Base-by-base conservation (phyloP, 1,284 basidiomycete genomes). In the Tausonia pullulans region DNA sequence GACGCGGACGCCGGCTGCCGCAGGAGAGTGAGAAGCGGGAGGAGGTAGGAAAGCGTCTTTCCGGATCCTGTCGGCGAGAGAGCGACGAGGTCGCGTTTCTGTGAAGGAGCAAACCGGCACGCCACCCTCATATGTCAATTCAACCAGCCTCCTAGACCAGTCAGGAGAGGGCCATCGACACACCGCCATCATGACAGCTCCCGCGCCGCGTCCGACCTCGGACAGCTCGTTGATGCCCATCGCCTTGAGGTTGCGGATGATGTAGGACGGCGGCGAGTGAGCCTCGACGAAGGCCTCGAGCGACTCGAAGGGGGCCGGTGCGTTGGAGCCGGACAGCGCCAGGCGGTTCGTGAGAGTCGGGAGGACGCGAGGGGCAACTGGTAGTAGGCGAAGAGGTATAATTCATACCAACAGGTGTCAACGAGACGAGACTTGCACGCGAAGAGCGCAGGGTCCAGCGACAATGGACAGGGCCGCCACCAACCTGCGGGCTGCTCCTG, bases 31-130 rank as follows among this genome's bases (percentile, higher is more conserved):
- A 96, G 81, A 41, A 90, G 81, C 0, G 93, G 92, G 9, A 95
- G 77, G 39, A 94, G 80, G 75, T 95, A 97, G 0, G 90, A 84
- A 4, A 96, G 79, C 0, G 93, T 97, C 79, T 97, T 97, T 65
- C 93, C 93, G 4, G 90, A 93, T 63, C 93, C 93, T 0, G 93
- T 97, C 0, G 93, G 93, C 0, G 94, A 94, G 43, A 96, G 87
- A 40, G 90, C 93, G 68, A 89, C 85, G 27, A 95, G 80, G 75
- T 97, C 90, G 64, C 88, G 83, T 65, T 78, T 81, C 82, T 87
- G 69, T 43, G 58, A 54, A 13, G 75, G 72, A 5, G 73, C 71
- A 27, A 27, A 27, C 27, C 27, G 27, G 27, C 27, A 27, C 27
- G 27, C 27, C 27, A 27, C 27, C 27, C 27, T 44, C 73, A 74